Percentiles rank a stretch among this genome's conserved stretches.
These are phyloP conservation scores for Cicer chorassanicum DNA, from an alignment of 306 rosid species.

Conservation along the genomic window DNA sequence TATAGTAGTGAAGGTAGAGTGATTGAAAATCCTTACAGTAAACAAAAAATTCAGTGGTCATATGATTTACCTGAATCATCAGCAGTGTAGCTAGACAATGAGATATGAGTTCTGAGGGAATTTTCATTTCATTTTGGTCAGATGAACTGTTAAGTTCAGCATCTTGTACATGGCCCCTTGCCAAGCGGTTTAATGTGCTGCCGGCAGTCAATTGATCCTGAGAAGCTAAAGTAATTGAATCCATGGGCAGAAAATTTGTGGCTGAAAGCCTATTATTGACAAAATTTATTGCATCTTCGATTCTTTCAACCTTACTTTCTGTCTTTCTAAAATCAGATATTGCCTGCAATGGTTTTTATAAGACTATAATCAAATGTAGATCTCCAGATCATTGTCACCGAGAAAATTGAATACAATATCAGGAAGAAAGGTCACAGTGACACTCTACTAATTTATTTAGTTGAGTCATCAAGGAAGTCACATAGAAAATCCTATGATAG, in stretches of 20 bases:
- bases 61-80: slow-evolving; percentile 80
- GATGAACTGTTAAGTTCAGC: slow-evolving; percentile 54
- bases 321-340: slow-evolving; percentile 60
- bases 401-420: slow-evolving; percentile 32
- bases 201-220: slow-evolving; percentile 60
- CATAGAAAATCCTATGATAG: slow-evolving; percentile 27
- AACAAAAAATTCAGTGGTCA: slow-evolving; percentile 25
- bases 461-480: slow-evolving; percentile 30
- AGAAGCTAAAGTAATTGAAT: slow-evolving; percentile 54
- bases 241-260: slow-evolving; percentile 50
- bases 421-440: slow-evolving; percentile 17
- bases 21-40: slow-evolving; percentile 35
- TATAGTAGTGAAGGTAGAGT: slow-evolving; percentile 25
- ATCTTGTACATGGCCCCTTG: slow-evolving; percentile 53
- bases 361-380: slow-evolving; percentile 45
- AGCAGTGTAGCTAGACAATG: slow-evolving; percentile 82
- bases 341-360: slow-evolving; percentile 66
- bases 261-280: slow-evolving; percentile 65
- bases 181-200: slow-evolving; percentile 52
- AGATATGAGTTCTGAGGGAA: slow-evolving; percentile 83
- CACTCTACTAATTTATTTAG: slow-evolving; percentile 19
- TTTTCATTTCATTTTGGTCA: slow-evolving; percentile 64
- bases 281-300: slow-evolving; percentile 79
- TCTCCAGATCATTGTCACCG: slow-evolving; percentile 27
- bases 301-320: slow-evolving; percentile 58